Percentiles rank a stretch among this genome's conserved stretches.
Conservation (phyloP, 2,329 filamentous ascomycete genomes). For the Diplodia scrobiculata region DNA sequence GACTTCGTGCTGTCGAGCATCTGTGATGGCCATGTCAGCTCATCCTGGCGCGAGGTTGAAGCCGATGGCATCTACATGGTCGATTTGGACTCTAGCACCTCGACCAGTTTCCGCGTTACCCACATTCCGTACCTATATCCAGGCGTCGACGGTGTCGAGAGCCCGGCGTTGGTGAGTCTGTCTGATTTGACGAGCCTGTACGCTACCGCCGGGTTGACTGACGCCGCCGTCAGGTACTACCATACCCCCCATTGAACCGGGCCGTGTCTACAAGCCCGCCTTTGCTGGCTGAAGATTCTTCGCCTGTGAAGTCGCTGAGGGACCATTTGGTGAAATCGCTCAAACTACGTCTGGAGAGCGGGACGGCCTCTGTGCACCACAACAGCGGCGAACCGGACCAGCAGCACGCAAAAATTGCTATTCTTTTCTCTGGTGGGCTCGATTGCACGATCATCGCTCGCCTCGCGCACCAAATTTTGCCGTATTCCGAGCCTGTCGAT, state of each 20-base stretch:
- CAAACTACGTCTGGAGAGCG: slow-evolving; percentile 21
- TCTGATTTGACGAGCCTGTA: neutral
- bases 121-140: slow-evolving; percentile 15
- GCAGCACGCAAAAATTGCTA: slow-evolving; percentile 61
- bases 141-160: too few species aligned
- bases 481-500: slow-evolving; percentile 70
- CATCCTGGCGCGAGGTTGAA: slow-evolving; percentile 75
- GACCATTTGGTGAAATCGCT: slow-evolving; percentile 24
- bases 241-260: slow-evolving; percentile 19
- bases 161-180: slow-evolving; percentile 9
- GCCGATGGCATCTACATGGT: slow-evolving; percentile 78
- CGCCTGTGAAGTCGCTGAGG: slow-evolving; percentile 47
- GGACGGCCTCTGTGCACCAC: neutral
- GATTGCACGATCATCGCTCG: slow-evolving; percentile 89
- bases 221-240: slow-evolving; percentile 9
- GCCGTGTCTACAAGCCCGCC: neutral
- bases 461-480: slow-evolving; percentile 74
- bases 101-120: neutral
- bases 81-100: slow-evolving; percentile 49
- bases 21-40: slow-evolving; percentile 51
- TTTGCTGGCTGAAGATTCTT: slow-evolving; percentile 19
- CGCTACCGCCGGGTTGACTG: neutral
- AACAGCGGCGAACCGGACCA: neutral
- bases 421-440: slow-evolving; percentile 91
- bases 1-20: slow-evolving; percentile 70